These are phyloP conservation scores for Fusarium albosuccineum DNA, from an alignment of 2,329 filamentous ascomycete species.

Conservation along the genomic window DNA sequence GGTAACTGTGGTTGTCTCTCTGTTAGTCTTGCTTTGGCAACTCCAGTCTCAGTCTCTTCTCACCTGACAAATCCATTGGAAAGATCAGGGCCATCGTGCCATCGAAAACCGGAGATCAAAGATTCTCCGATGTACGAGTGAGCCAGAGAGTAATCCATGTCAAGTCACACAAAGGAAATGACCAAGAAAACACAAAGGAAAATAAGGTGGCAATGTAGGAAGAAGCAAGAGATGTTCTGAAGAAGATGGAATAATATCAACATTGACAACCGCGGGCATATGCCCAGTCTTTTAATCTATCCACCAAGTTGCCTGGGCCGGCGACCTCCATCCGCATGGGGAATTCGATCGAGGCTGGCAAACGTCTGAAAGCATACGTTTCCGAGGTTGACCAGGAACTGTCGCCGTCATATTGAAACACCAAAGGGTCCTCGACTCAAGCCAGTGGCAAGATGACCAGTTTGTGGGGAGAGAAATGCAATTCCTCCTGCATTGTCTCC, in stretches of 20 bases:
- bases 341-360: constrained; percentile 37
- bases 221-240: constrained; percentile 5
- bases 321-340: constrained; percentile 32
- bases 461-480: constrained; percentile 35
- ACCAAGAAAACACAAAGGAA: constrained; percentile 10
- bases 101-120: constrained; percentile 63
- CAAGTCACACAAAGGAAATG: constrained; percentile 18
- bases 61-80: constrained; percentile 78
- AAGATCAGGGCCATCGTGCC: constrained; percentile 67
- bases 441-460: constrained; percentile 20
- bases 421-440: constrained; percentile 33
- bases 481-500: constrained; percentile 31
- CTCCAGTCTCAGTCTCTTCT: constrained; percentile 45
- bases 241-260: constrained; percentile 17
- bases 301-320: constrained; percentile 18
- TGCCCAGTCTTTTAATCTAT: constrained; percentile 39
- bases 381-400: constrained; percentile 25
- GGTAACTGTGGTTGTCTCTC: constrained; percentile 53
- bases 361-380: constrained; percentile 38
- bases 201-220: constrained; percentile 20
- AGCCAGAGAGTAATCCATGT: constrained; percentile 58
- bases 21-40: constrained; percentile 32
- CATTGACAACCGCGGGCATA: constrained; percentile 19
- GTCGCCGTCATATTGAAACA: constrained; percentile 34
- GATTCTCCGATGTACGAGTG: constrained; percentile 59